These are phyloP conservation scores for Punica granatum DNA, from an alignment of 345 rosid genomes.

Conservation along the genomic window DNA sequence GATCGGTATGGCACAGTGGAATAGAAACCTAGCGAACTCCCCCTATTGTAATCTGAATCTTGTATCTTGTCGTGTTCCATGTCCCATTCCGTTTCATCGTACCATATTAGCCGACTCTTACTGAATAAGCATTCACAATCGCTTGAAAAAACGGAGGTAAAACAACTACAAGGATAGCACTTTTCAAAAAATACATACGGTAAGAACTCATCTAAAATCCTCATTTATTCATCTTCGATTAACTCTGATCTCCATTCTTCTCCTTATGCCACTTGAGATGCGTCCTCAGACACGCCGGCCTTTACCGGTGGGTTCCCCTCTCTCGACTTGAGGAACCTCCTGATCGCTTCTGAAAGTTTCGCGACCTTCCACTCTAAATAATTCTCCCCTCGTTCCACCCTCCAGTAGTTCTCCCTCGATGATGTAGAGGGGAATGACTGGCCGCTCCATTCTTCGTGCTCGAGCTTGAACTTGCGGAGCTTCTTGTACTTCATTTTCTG, in stretches of 20 bases:
- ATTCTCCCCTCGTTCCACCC: background rate
- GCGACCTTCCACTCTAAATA: background rate
- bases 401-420: background rate
- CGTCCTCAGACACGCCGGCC: background rate
- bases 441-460: constrained; percentile 3
- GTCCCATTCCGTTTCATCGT: background rate
- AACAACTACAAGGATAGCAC: background rate
- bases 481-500: constrained; percentile 8
- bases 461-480: constrained; percentile 11
- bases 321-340: background rate
- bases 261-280: background rate
- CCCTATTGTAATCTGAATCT: background rate
- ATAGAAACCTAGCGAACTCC: too few relatives aligned
- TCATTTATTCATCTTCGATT: background rate
- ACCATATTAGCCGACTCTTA: background rate
- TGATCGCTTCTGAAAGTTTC: background rate
- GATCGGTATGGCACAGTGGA: too few relatives aligned
- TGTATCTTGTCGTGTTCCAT: background rate
- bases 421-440: background rate
- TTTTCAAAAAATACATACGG: background rate
- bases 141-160: background rate
- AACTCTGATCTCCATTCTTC: background rate
- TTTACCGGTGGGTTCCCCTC: background rate
- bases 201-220: background rate
- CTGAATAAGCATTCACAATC: background rate